Conservation (phyloP, 148 eudicot species). For the Tetragonia tetragonoides region DNA sequence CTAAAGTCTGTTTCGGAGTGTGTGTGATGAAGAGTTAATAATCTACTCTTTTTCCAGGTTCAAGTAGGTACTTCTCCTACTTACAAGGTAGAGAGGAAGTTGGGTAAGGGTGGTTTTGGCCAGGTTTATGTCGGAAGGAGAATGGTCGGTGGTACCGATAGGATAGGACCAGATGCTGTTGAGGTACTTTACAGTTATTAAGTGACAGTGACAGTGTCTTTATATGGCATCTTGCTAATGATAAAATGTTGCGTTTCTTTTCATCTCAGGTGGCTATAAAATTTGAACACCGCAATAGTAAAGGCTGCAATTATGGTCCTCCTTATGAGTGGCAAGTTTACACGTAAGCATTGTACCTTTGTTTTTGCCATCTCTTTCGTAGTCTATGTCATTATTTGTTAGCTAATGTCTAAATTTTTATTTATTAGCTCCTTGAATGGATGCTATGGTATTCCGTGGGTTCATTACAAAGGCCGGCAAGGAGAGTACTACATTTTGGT, state of each 20-base stretch:
- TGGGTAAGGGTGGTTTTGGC: constrained; percentile 98
- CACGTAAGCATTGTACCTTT: constrained; percentile 47
- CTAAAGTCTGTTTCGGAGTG: constrained; percentile 1
- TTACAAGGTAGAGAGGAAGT: constrained; percentile 77
- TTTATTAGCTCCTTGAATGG: constrained; percentile 65
- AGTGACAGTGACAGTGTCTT: background rate
- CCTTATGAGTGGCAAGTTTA: constrained; percentile 99
- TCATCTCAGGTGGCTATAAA: constrained; percentile 75
- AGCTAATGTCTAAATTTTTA: constrained; percentile 15
- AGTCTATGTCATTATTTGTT: background rate
- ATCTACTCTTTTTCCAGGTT: constrained; percentile 48
- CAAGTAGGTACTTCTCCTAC: constrained; percentile 83
- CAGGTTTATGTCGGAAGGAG: constrained; percentile 95
- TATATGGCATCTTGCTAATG: background rate
- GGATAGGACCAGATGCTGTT: constrained; percentile 87
- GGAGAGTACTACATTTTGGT: constrained; percentile 94
- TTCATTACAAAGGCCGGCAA: constrained; percentile 87
- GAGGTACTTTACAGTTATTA: constrained; percentile 51
- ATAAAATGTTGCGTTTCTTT: constrained; percentile 5
- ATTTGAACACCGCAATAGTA: constrained; percentile 91
- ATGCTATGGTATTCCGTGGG: constrained; percentile 88
- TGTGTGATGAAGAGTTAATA: constrained; percentile 6
- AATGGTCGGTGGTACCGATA: constrained; percentile 64
- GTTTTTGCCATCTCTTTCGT: background rate
- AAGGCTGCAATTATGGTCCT: constrained; percentile 95